A percentile compares a stretch with the other conserved stretches of the same genome.
Evolutionary conservation across 495 filamentous ascomycete genomes (phyloP).

Genomic region (Talaromyces wortmannii): DNA sequence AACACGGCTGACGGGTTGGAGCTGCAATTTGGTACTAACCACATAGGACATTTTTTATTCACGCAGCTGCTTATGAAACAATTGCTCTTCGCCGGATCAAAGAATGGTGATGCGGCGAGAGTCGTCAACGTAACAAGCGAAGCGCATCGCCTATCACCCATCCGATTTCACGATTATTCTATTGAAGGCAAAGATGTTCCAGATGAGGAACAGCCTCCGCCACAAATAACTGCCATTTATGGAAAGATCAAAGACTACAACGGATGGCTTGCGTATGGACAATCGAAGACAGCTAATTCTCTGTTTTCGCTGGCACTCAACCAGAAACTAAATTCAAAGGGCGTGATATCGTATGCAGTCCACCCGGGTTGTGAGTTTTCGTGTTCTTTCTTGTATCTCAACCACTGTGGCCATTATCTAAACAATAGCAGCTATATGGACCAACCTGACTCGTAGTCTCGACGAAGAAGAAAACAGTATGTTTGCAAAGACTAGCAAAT

Average conservation of each 20-base stretch:
- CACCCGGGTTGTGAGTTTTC: conserved; percentile 17
- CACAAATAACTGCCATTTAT: conserved; percentile 9
- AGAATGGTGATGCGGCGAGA: conserved; percentile 10
- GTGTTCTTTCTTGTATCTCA: too few relatives aligned
- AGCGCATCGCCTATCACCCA: conserved; percentile 28
- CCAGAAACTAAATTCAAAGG: conserved; percentile 5
- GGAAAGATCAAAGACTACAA: conserved; percentile 12
- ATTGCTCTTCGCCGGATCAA: conserved; percentile 19
- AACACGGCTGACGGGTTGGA: conserved; percentile 38
- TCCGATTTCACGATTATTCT: conserved; percentile 18
- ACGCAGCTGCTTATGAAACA: conserved; percentile 46
- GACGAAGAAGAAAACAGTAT: conserved; percentile 10
- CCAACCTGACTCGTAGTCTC: conserved; percentile 11
- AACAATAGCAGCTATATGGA: conserved; percentile 10
- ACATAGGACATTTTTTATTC: conserved; percentile 52
- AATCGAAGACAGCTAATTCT: conserved; percentile 59
- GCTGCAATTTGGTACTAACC: conserved; percentile 47
- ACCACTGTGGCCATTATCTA: too few relatives aligned
- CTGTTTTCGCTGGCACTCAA: conserved; percentile 28
- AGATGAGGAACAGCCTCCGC: conserved; percentile 9
- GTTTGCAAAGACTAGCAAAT: conserved; percentile 12
- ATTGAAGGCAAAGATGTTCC: conserved; percentile 11
- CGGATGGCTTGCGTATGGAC: conserved; percentile 46
- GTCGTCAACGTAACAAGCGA: conserved; percentile 37
- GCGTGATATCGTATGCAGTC: conserved; percentile 16